Conservation (phyloP, 192 early-diverging fungal genomes). For the Oehlia diaphana region DNA sequence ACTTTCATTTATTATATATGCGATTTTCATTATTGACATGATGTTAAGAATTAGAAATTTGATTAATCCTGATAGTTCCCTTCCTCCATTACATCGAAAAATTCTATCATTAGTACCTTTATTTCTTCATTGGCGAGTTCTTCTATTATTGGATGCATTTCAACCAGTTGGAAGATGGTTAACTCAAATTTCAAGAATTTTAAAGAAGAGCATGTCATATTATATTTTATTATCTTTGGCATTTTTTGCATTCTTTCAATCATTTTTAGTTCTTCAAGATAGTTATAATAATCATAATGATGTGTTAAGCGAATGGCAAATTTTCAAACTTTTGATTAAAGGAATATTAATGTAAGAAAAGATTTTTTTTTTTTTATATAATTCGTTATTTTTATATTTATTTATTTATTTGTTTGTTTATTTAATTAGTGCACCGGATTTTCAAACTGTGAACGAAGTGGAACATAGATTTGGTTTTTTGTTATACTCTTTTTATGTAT, state of each 20-base stretch:
- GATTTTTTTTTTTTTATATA: not conserved
- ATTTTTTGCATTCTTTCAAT: not conserved
- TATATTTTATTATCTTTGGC: not conserved
- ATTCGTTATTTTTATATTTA: no score
- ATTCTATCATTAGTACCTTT: not conserved
- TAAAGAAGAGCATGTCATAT: conserved; percentile 1
- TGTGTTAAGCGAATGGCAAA: not conserved
- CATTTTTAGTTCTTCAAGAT: not conserved
- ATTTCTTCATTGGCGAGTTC: not conserved
- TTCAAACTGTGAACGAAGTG: not conserved
- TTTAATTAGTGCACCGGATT: not conserved
- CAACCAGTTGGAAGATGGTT: not conserved
- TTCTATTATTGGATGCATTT: not conserved
- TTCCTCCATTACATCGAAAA: not conserved
- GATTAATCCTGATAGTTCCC: not conserved
- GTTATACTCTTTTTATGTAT: not conserved
- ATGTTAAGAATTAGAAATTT: not conserved
- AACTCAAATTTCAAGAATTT: not conserved
- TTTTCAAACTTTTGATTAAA: not conserved
- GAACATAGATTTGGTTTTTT: not conserved
- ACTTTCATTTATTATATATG: not conserved
- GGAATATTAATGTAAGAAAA: not conserved
- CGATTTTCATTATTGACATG: not conserved
- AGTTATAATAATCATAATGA: not conserved
- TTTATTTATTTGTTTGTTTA: no score